These are phyloP conservation scores for Teunomyces pallodes DNA, from an alignment of 805 yeast genomes.

Conservation along the genomic window DNA sequence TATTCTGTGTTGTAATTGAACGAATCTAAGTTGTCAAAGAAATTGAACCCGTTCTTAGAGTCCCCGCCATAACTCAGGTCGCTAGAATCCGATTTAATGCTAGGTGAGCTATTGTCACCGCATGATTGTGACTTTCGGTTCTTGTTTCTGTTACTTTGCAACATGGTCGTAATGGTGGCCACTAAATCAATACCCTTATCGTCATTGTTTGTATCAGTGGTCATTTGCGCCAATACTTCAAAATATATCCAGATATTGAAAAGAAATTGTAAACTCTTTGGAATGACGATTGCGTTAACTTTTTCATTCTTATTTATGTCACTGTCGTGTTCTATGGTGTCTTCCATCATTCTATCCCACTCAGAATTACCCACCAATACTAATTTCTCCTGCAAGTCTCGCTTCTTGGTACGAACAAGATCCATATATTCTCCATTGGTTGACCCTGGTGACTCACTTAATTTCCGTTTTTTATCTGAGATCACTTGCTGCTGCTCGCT, in stretches of 20 bases:
- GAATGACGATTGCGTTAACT: slow-evolving; percentile 19
- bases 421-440: slow-evolving; percentile 4
- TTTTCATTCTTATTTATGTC: slow-evolving; percentile 5
- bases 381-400: slow-evolving; percentile 20
- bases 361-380: slow-evolving; percentile 32
- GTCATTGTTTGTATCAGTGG: slow-evolving; percentile 48
- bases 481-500: slow-evolving; percentile 21
- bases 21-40: slow-evolving; percentile 42
- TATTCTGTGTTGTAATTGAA: slow-evolving; percentile 37
- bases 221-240: slow-evolving; percentile 66
- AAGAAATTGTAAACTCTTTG: slow-evolving; percentile 47
- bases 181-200: slow-evolving; percentile 42
- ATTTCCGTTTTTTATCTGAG: slow-evolving; percentile 10
- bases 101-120: slow-evolving; percentile 8
- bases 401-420: slow-evolving; percentile 5
- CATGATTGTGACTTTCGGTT: slow-evolving; percentile 1
- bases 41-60: slow-evolving; percentile 15
- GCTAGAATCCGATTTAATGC: slow-evolving; percentile 21
- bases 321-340: slow-evolving; percentile 2
- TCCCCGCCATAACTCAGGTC: slow-evolving; percentile 19
- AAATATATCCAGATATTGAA: slow-evolving; percentile 67
- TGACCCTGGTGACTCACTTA: slow-evolving; percentile 8
- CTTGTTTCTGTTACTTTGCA: slow-evolving; percentile 21
- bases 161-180: slow-evolving; percentile 36
- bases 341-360: slow-evolving; percentile 27